Base-by-base conservation (phyloP, 352 stramenopile genomes). In the Globisporangium viniferum region DNA sequence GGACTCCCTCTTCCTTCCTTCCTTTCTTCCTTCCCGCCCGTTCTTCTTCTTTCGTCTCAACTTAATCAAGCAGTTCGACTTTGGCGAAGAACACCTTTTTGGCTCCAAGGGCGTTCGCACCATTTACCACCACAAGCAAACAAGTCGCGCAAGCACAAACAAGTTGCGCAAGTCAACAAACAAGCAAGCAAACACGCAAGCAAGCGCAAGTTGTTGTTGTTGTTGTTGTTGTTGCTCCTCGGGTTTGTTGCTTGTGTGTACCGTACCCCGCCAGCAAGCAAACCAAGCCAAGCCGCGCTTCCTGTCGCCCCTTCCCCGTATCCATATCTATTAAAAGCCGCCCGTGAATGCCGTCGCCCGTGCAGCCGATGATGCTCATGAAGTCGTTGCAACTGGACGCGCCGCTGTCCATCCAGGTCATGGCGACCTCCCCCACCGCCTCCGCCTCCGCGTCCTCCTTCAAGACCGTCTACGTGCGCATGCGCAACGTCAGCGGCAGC, bases 401-500 rank as follows among this genome's bases (percentile, higher is more conserved):
- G 72, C 66, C 78, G 66, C 74, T 86, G 61, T 72, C 71, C 41
- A 72, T 89, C 54, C 81, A 89, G 39, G 72, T 90, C 66, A 76
- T 79, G 55, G 67, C 76, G 9, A 68, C 56, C 33, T 62, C 72
- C 41, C 51, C 69, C 41, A 54, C 67, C n/a, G 39, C 66, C 48
- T 53, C 67, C n/a, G 39, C 66, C 48, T 53, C 59, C 66, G 3
- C 22, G 4, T 18, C 22, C 14, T 35, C 51, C 3, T 27, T 39
- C 10, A 70, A 62, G 54, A 91, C 81, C 27, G 72, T 93, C 29
- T 89, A 80, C 64, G 76, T 93, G 55, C 82, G 84, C 67, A 93
- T 93, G 84, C 86, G 87, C 68, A 81, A 91, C 62, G 70, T 88
- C 4, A 74, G 71, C 8, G 86, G 81, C 69, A 91, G 72, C 36